Evolutionary conservation across 75 land plant genomes (phyloP), one percentile per base, ranked within the genome.

Genomic region (Azolla pinnata): DNA sequence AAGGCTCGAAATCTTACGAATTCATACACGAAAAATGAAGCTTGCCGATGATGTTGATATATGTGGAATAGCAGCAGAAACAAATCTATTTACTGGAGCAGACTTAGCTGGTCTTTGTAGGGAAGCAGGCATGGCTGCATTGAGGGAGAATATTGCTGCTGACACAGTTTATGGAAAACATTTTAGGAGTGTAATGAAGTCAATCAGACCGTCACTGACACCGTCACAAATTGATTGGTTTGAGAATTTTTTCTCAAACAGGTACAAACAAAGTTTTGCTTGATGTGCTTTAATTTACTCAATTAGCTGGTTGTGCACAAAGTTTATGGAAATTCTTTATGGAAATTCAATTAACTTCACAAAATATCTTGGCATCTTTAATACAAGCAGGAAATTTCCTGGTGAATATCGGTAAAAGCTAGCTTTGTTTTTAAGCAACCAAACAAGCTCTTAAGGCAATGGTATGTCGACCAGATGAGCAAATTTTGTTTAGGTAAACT

Each of bases 81-180:
- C 90, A 2, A 76, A 83, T 24, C 63, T 70, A n/a, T 89, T 83
- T 58, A 89, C 96, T 1, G 91, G 96, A 31, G 87, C 90, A 18
- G 87, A 89, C 59, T 54, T 89, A 20, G 80, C 79, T 54, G 80
- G 77, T 5, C 73, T 89, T 17, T 89, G 96, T 55, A 67, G 80
- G 25, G 96, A 89, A 67, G 90, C 96, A 17, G 96, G 82, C 10
- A 76, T 89, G 27, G 71, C 79, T 40, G 96, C 96, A 33, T 45
- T 89, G 2, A 72, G 96, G 33, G 91, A 89, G 60, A 58, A 83
- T 64, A 61, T 83, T 16, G 63, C 64, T 48, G 84, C 82, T 4
- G 55, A 63, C 23, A 55, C 34, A 1, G 87, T 89, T 14, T 61
- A 47, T 53, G 34, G 45, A 46, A 71, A 76, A 12, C 96, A 89